Evolutionary conservation across 306 rosid species (phyloP), one percentile per base, ranked within the genome.

Genomic region (Luffa aegyptiaca): DNA sequence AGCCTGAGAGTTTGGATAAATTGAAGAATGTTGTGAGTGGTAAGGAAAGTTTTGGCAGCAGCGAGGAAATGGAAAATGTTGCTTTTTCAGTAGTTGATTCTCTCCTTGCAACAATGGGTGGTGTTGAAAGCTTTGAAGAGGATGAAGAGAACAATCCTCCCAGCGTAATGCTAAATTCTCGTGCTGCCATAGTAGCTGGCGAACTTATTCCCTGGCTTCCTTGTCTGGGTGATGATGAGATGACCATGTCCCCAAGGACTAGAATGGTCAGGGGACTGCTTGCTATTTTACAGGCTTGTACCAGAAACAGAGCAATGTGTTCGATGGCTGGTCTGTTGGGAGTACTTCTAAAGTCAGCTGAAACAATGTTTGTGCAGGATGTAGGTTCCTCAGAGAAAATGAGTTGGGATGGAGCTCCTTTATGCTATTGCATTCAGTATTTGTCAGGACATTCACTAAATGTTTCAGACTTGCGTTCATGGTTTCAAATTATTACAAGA

Each of bases 201-300:
- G 99, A 93, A 78, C 89, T 95, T 82, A 91, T 95, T 91, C 93
- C 99, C 58, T 93, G 94, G 88, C 99, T 95, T 81, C 99, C 99
- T 80, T 92, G 91, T 77, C 82, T 64, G 71, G 94, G 93, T 84
- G 99, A 95, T 83, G 86, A 87, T 74, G 90, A 85, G 70, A 71
- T 62, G 83, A 56, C 70, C 83, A 93, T 95, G 97, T 91, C 99
- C 73, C 97, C 99, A 39, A 86, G 99, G 82, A 95, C 99, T 56
- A 88, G 94, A 44, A 95, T 95, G 99, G 96, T 87, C 18, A 90
- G 93, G 87, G 99, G 99, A 80, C 89, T 95, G 72, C 97, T 95
- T 83, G 97, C 97, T 80, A 95, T 95, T 87, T 85, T 95, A 81
- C 88, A 92, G 62, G 97, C 99, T 76, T 95, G 97, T 85, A 95